These are phyloP conservation scores for Chaetomium tenue DNA, from an alignment of 495 filamentous ascomycete species.

Conservation along the genomic window DNA sequence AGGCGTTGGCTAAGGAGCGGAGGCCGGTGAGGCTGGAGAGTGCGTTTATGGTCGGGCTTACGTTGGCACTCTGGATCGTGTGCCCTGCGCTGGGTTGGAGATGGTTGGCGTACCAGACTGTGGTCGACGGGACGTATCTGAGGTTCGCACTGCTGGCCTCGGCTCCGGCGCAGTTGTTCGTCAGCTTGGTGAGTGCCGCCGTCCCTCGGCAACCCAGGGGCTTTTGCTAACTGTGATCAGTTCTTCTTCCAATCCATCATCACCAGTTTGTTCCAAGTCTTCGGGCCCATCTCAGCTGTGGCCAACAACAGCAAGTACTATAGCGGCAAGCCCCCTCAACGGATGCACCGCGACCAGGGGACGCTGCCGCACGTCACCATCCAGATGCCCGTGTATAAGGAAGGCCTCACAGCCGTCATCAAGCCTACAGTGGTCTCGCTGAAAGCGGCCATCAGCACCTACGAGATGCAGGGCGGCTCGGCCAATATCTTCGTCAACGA, in stretches of 20 bases:
- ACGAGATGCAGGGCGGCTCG: slow-evolving; percentile 75
- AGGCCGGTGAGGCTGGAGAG: slow-evolving; percentile 65
- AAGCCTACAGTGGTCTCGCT: slow-evolving; percentile 66
- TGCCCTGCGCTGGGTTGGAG: slow-evolving; percentile 59
- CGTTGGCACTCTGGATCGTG: slow-evolving; percentile 53
- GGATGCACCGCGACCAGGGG: slow-evolving; percentile 60
- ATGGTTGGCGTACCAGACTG: slow-evolving; percentile 59
- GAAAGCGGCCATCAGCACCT: slow-evolving; percentile 72
- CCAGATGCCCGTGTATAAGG: slow-evolving; percentile 74
- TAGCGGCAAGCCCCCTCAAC: slow-evolving; percentile 52
- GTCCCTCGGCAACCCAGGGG: background rate
- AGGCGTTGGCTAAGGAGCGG: slow-evolving; percentile 55
- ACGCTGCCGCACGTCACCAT: slow-evolving; percentile 67
- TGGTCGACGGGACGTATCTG: slow-evolving; percentile 60
- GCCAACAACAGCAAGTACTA: slow-evolving; percentile 74
- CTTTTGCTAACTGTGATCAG: slow-evolving; percentile 63
- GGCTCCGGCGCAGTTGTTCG: slow-evolving; percentile 58
- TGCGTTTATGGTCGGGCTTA: slow-evolving; percentile 58
- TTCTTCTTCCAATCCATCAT: slow-evolving; percentile 80
- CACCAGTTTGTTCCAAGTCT: slow-evolving; percentile 68
- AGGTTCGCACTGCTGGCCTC: slow-evolving; percentile 63
- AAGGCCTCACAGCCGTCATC: slow-evolving; percentile 63
- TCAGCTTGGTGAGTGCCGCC: slow-evolving; percentile 50
- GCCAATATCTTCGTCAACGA: slow-evolving; percentile 82
- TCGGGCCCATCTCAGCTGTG: slow-evolving; percentile 69